Evolutionary conservation across 108 stramenopile species (phyloP).

Genomic region (Mediolabrus comicus): DNA sequence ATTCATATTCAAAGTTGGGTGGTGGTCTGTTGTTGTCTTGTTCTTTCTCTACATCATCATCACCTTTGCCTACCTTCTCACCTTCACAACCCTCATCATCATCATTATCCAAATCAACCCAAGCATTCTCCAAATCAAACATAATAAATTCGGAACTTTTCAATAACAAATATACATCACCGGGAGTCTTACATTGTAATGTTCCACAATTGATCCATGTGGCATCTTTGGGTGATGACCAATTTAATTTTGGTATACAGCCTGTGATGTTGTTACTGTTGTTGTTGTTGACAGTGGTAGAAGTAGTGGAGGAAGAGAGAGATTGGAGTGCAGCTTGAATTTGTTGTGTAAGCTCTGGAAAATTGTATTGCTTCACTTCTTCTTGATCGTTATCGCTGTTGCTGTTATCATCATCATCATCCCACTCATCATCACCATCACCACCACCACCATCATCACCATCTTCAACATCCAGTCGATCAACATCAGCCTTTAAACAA

Average conservation of each 20-base stretch:
- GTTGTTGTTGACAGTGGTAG: constrained; percentile 33
- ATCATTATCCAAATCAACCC: constrained; percentile 40
- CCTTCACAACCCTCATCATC: too few relatives aligned
- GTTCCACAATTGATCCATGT: constrained; percentile 93
- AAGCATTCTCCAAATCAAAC: constrained; percentile 87
- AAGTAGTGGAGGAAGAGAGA: constrained; percentile 58
- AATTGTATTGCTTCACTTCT: constrained; percentile 33
- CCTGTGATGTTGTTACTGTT: constrained; percentile 53
- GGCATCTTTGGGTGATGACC: constrained; percentile 90
- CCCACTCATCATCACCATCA: neutral
- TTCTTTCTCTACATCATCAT: too few relatives aligned
- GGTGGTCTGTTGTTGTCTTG: constrained; percentile 2
- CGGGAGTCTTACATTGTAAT: constrained; percentile 78
- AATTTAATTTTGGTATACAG: constrained; percentile 88
- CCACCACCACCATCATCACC: constrained; percentile 25
- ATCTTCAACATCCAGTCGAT: constrained; percentile 30
- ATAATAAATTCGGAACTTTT: constrained; percentile 90
- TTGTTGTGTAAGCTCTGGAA: constrained; percentile 36
- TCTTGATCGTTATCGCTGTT: neutral
- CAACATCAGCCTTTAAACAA: constrained; percentile 36
- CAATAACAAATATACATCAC: constrained; percentile 91
- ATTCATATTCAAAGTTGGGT: too few relatives aligned
- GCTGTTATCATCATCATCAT: constrained; percentile 19
- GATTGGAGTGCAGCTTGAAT: constrained; percentile 26
- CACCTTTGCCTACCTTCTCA: too few relatives aligned